Conservation (phyloP, 306 rosid genomes). For the Ziziphus jujuba region DNA sequence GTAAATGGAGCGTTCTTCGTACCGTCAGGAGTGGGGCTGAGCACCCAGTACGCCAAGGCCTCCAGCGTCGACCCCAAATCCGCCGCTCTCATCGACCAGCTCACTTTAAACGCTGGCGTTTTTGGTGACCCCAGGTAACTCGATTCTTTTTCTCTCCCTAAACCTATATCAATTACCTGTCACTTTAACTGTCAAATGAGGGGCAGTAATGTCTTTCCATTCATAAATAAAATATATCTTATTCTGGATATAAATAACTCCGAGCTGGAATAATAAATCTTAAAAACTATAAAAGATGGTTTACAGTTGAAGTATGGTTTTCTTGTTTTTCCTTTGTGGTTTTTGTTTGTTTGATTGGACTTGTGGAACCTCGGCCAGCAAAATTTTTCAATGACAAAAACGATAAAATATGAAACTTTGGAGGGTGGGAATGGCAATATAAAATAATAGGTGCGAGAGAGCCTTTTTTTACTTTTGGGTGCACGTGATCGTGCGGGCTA, state of each 20-base stretch:
- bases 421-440: neutral
- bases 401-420: neutral
- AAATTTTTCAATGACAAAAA: too few relatives aligned
- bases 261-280: too few relatives aligned
- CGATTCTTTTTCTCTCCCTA: neutral
- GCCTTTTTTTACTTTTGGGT: neutral
- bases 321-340: too few relatives aligned
- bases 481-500: conserved; percentile 52
- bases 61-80: conserved; percentile 74
- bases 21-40: conserved; percentile 59
- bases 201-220: conserved; percentile 3
- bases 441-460: neutral
- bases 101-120: conserved; percentile 79
- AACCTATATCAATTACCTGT: conserved; percentile 50
- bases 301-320: too few relatives aligned
- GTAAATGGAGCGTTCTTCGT: conserved; percentile 96
- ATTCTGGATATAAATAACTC: neutral
- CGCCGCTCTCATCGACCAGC: conserved; percentile 72
- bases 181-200: conserved; percentile 26
- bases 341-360: too few relatives aligned
- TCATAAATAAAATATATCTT: neutral
- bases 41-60: conserved; percentile 62
- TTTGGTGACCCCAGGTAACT: conserved; percentile 81
- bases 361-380: too few relatives aligned
- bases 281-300: too few relatives aligned